Percentiles rank a stretch among this genome's conserved stretches.
Evolutionary conservation across 2,329 filamentous ascomycete genomes (phyloP).

Genomic region (Sclerotinia trifoliorum): DNA sequence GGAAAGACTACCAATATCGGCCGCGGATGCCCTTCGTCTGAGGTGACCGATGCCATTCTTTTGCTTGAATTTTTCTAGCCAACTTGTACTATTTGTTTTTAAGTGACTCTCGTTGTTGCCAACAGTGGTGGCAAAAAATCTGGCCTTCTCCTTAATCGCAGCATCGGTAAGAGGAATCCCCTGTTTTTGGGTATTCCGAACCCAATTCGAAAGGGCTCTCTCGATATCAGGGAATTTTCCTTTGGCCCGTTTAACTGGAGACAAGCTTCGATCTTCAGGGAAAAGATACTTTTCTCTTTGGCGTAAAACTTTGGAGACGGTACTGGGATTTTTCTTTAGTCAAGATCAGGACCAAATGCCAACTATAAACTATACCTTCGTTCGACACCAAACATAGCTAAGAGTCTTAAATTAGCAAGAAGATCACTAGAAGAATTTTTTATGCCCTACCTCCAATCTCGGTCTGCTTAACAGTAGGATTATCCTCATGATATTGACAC

Average conservation of each 20-base stretch:
- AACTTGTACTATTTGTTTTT: slow-evolving; percentile 69
- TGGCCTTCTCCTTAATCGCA: slow-evolving; percentile 82
- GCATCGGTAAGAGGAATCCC: slow-evolving; percentile 73
- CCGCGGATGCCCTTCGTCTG: slow-evolving; percentile 59
- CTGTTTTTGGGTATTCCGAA: slow-evolving; percentile 74
- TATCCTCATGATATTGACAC: slow-evolving; percentile 90
- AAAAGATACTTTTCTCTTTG: slow-evolving; percentile 93
- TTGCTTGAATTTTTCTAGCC: slow-evolving; percentile 95
- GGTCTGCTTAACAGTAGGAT: slow-evolving; percentile 88
- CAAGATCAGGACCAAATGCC: neutral
- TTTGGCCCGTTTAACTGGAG: slow-evolving; percentile 78
- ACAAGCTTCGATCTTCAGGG: slow-evolving; percentile 73
- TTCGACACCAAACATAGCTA: slow-evolving; percentile 90
- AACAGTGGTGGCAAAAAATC: slow-evolving; percentile 73
- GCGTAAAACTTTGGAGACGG: slow-evolving; percentile 95
- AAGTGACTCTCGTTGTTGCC: slow-evolving; percentile 69
- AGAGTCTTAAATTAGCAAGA: slow-evolving; percentile 4
- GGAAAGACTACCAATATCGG: slow-evolving; percentile 58
- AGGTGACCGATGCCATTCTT: slow-evolving; percentile 53
- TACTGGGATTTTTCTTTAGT: slow-evolving; percentile 54
- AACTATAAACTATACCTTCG: slow-evolving; percentile 68
- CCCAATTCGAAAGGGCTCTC: slow-evolving; percentile 83
- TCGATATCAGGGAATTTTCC: slow-evolving; percentile 90
- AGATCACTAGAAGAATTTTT: neutral
- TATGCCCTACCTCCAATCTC: slow-evolving; percentile 77